Percentiles rank a stretch among this genome's conserved stretches.
Conservation (phyloP, 257 asterid genomes). For the Prunella vulgaris region DNA sequence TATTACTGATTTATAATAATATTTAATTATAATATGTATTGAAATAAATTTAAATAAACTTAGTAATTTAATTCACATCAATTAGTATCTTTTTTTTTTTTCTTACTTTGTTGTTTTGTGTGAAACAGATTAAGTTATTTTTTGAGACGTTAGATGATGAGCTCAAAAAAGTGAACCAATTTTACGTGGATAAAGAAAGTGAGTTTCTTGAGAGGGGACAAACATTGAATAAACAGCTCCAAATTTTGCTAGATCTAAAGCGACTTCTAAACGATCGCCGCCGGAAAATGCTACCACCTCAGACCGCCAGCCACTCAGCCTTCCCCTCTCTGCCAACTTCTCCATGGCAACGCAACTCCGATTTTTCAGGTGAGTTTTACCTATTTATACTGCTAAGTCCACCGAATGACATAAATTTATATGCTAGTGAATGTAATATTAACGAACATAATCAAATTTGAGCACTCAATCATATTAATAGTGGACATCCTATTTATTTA, state of each 20-base stretch:
- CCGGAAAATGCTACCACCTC: constrained; percentile 33
- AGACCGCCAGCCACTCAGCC: constrained; percentile 20
- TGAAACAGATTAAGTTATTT: constrained; percentile 51
- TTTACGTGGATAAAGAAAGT: constrained; percentile 57
- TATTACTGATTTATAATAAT: too few relatives aligned
- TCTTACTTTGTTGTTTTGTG: not conserved
- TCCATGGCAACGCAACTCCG: constrained; percentile 34
- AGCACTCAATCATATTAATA: too few relatives aligned
- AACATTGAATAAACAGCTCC: constrained; percentile 62
- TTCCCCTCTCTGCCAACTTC: constrained; percentile 36
- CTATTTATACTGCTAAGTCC: too few relatives aligned
- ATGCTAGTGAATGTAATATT: too few relatives aligned
- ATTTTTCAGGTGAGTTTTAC: constrained; percentile 56
- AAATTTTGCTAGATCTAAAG: constrained; percentile 65
- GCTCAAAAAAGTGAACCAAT: constrained; percentile 70
- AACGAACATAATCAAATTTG: too few relatives aligned
- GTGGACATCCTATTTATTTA: too few relatives aligned
- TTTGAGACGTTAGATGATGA: constrained; percentile 70
- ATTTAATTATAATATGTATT: too few relatives aligned
- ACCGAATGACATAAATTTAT: too few relatives aligned
- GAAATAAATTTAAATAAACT: not conserved
- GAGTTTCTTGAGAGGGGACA: constrained; percentile 88
- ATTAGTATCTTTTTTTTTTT: too few relatives aligned
- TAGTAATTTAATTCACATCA: not conserved
- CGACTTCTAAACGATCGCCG: constrained; percentile 45